Evolutionary conservation across 345 rosid genomes (phyloP).

Genomic region (Trapa bicornis): DNA sequence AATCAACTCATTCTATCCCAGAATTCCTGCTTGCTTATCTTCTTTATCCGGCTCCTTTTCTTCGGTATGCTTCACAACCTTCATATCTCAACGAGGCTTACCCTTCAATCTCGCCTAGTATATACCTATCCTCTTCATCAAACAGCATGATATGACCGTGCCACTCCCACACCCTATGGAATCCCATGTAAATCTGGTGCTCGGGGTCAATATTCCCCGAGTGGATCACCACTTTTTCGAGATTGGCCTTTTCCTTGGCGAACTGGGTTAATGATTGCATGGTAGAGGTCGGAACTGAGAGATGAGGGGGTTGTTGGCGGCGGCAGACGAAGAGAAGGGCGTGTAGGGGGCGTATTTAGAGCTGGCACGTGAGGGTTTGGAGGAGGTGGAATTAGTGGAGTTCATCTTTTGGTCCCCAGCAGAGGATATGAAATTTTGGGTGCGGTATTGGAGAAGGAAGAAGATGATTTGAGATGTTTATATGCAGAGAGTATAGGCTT

Average conservation of each 20-base stretch:
- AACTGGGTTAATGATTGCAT: conserved; percentile 24
- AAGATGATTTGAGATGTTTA: too few species aligned
- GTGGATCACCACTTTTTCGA: conserved; percentile 64
- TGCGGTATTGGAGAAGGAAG: too few species aligned
- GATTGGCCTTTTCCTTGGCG: conserved; percentile 64
- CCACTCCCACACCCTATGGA: conserved; percentile 97
- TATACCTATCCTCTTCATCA: conserved; percentile 72
- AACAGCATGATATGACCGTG: conserved; percentile 93
- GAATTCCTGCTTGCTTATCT: conserved; percentile 37
- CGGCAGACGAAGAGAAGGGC: background rate
- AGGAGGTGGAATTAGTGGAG: background rate
- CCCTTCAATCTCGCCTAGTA: conserved; percentile 78
- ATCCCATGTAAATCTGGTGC: conserved; percentile 84
- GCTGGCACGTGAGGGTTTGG: background rate
- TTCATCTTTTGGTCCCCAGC: background rate
- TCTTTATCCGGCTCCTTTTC: conserved; percentile 3
- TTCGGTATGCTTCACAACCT: conserved; percentile 15
- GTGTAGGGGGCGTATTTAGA: background rate
- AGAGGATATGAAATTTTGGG: too few species aligned
- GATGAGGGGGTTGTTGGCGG: conserved; percentile 29
- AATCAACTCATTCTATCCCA: conserved; percentile 80
- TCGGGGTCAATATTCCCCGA: conserved; percentile 66
- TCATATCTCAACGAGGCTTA: conserved; percentile 16
- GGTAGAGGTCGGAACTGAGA: conserved; percentile 33
- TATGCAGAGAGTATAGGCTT: too few species aligned